Evolutionary conservation across 2,329 filamentous ascomycete genomes (phyloP).

Genomic region (Phaeosphaeria sp.): DNA sequence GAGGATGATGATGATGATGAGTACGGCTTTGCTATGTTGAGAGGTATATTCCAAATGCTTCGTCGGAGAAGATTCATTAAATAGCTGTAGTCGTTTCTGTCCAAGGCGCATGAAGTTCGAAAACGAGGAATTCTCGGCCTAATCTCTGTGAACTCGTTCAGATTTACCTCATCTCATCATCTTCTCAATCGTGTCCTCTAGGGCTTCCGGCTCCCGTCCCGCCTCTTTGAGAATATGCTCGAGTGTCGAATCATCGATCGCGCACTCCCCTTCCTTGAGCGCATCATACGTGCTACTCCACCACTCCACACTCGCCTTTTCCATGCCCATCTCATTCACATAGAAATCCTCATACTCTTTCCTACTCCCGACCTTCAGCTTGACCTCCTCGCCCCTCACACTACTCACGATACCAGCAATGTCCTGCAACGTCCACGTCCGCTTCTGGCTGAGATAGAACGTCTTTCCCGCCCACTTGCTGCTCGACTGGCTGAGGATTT

Average conservation of each 20-base stretch:
- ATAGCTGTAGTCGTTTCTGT: too few relatives aligned
- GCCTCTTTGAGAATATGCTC: slow-evolving; percentile 47
- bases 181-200: slow-evolving; percentile 51
- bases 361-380: slow-evolving; percentile 45
- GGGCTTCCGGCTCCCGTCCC: slow-evolving; percentile 43
- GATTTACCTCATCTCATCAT: slow-evolving; percentile 52
- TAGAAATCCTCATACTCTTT: slow-evolving; percentile 53
- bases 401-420: slow-evolving; percentile 40
- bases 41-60: too few relatives aligned
- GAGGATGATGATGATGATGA: too few relatives aligned
- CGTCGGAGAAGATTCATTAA: too few relatives aligned
- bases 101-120: too few relatives aligned
- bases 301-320: slow-evolving; percentile 51
- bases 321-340: slow-evolving; percentile 42
- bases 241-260: slow-evolving; percentile 51
- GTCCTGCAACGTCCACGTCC: slow-evolving; percentile 33
- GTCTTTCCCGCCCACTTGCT: slow-evolving; percentile 46
- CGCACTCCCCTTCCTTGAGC: slow-evolving; percentile 51
- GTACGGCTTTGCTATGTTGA: too few relatives aligned
- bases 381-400: slow-evolving; percentile 36
- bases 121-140: too few relatives aligned
- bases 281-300: slow-evolving; percentile 57
- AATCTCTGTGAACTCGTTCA: too few relatives aligned
- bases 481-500: slow-evolving; percentile 43
- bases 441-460: slow-evolving; percentile 47